Conservation (phyloP, 257 asterid genomes). For the Lithospermum erythrorhizon region DNA sequence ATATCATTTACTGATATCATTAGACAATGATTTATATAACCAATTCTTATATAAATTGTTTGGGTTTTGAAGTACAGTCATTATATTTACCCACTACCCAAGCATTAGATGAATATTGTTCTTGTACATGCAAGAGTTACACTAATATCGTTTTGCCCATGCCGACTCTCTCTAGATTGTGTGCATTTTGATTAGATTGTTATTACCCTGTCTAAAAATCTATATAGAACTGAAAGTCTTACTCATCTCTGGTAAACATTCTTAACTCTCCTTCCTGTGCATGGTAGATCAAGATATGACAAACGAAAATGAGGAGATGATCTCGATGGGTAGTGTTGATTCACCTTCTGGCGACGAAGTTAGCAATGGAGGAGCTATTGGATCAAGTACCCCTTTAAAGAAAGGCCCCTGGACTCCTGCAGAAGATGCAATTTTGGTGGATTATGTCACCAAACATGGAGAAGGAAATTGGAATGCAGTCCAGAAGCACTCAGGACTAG, state of each 20-base stretch:
- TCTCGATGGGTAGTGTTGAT: conserved; percentile 22
- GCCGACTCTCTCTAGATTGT: background rate
- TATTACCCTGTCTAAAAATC: too few species aligned
- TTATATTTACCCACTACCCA: background rate
- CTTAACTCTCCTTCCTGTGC: conserved; percentile 2
- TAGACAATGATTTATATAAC: background rate
- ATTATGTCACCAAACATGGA: conserved; percentile 59
- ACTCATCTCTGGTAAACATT: background rate
- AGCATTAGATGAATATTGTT: background rate
- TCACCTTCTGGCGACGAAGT: conserved; percentile 40
- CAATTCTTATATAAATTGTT: background rate
- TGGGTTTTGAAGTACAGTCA: background rate
- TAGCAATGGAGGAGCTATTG: conserved; percentile 33
- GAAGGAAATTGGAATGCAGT: conserved; percentile 84
- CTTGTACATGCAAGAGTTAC: background rate
- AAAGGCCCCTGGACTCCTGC: conserved; percentile 92
- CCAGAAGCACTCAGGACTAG: conserved; percentile 64
- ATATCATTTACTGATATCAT: background rate
- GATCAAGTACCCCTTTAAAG: conserved; percentile 36
- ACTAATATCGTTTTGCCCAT: background rate
- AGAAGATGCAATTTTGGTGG: conserved; percentile 57
- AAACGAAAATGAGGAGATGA: conserved; percentile 45
- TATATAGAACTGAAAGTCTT: background rate
- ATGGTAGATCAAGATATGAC: conserved; percentile 29
- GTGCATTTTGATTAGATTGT: background rate